Evolutionary conservation across 768 basidiomycete genomes (phyloP).

Genomic region (Mrakia hoshinonis): DNA sequence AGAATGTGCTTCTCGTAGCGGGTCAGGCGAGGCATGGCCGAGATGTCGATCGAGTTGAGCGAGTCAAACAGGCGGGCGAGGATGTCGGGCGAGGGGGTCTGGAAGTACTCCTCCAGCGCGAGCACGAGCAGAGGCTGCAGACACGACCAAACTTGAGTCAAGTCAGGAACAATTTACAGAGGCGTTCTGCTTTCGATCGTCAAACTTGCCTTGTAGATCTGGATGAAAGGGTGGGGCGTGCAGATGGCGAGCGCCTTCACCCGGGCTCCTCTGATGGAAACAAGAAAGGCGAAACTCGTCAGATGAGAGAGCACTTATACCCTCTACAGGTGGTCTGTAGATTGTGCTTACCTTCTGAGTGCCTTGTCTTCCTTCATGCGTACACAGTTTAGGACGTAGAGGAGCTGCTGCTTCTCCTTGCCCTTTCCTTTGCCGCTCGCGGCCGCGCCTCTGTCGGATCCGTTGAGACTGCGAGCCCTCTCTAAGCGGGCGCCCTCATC

Average conservation of each 20-base stretch:
- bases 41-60: constrained; percentile 81
- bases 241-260: constrained; percentile 93
- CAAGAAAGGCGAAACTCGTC: neutral
- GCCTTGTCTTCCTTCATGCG: constrained; percentile 83
- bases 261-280: constrained; percentile 63
- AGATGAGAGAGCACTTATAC: too few relatives aligned
- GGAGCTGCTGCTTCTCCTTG: constrained; percentile 47
- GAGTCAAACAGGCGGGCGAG: constrained; percentile 83
- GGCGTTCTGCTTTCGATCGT: neutral
- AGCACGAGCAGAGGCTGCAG: constrained; percentile 42
- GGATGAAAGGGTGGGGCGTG: constrained; percentile 85
- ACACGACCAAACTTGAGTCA: neutral
- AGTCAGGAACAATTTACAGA: neutral
- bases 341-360: constrained; percentile 54
- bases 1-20: constrained; percentile 79
- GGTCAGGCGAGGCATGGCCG: constrained; percentile 65
- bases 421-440: constrained; percentile 20
- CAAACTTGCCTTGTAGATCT: constrained; percentile 75
- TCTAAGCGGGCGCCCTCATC: neutral
- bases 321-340: too few relatives aligned
- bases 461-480: neutral
- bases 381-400: constrained; percentile 85
- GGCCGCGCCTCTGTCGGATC: neutral
- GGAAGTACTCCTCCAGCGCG: constrained; percentile 90
- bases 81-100: constrained; percentile 77